Conservation (phyloP, 164 flowering plant genomes). For the Liriodendron chinense region DNA sequence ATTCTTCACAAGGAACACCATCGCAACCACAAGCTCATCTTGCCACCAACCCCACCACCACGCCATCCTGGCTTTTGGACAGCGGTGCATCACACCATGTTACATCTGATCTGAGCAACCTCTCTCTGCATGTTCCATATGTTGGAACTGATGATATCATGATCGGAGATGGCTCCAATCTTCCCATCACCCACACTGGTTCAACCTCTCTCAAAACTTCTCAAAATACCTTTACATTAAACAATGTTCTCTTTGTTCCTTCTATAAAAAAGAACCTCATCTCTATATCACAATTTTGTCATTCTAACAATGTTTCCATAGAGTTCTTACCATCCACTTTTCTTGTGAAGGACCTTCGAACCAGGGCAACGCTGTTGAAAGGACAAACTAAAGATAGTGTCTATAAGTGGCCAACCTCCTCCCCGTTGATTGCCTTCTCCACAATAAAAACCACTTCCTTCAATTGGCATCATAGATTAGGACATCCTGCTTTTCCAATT, state of each 20-base stretch:
- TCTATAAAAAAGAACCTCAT: not conserved
- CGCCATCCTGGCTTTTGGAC: not conserved
- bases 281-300: not conserved
- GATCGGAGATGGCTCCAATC: slow-evolving; percentile 2
- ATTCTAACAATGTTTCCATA: not conserved
- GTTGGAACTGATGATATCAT: not conserved
- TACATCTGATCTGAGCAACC: not conserved
- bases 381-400: slow-evolving; percentile 5
- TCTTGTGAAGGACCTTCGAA: slow-evolving; percentile 1
- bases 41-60: not conserved
- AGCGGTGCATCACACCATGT: not conserved
- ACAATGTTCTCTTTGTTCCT: not conserved
- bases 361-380: not conserved
- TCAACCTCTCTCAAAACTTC: not conserved
- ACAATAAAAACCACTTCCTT: not conserved
- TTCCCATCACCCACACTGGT: not conserved
- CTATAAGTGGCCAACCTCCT: not conserved
- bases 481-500: not conserved
- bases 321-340: not conserved
- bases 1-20: not conserved
- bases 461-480: not conserved
- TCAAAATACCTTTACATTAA: not conserved
- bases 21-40: too few species aligned
- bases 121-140: not conserved
- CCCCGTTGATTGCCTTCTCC: not conserved